These are phyloP conservation scores for Melaleuca alternifolia DNA, from an alignment of 345 rosid genomes.

Conservation along the genomic window DNA sequence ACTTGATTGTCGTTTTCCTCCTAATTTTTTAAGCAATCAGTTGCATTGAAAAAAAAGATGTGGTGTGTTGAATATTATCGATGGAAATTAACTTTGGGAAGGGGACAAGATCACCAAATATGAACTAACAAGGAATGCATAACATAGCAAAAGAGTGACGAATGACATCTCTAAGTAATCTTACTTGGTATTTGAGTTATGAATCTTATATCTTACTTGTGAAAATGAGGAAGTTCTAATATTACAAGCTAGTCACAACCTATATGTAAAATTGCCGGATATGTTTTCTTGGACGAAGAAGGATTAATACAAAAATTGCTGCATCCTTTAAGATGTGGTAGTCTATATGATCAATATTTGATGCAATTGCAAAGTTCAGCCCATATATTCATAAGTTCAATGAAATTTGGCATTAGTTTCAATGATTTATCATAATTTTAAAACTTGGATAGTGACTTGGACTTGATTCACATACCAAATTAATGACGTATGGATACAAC, in stretches of 20 bases:
- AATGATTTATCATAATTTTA: not conserved
- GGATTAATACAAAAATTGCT: not conserved
- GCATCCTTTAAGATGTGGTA: not conserved
- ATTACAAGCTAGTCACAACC: not conserved
- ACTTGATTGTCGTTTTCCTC: not conserved
- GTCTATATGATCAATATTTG: not conserved
- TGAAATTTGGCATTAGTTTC: not conserved
- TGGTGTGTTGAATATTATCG: not conserved
- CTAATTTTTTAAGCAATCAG: not conserved
- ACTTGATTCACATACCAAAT: not conserved
- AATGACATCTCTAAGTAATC: not conserved
- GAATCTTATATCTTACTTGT: not conserved
- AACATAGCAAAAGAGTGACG: not conserved
- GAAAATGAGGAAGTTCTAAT: not conserved
- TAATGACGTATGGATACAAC: not conserved
- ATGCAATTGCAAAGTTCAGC: not conserved
- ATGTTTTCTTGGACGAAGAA: not conserved
- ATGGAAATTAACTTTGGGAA: not conserved
- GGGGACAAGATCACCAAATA: not conserved
- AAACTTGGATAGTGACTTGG: not conserved
- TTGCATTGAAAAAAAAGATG: not conserved
- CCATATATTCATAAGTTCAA: not conserved
- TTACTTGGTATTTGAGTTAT: not conserved
- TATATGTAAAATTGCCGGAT: not conserved
- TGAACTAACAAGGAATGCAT: not conserved